Base-by-base conservation (phyloP, 768 basidiomycete species). In the Pleurotus djamor region DNA sequence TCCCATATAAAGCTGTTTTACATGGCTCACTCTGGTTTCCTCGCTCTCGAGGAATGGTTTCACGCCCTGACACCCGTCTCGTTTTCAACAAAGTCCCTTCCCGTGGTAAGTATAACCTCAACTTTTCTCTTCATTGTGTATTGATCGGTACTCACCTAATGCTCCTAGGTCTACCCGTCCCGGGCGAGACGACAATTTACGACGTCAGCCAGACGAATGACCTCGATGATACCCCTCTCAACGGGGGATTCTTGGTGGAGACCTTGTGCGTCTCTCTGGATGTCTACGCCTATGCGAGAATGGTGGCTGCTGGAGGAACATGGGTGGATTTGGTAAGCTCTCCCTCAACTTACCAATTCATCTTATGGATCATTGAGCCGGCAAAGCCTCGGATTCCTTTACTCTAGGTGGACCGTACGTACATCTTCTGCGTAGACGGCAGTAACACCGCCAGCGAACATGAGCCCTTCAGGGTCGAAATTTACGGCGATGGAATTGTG, bases 211-310 rank as follows among this genome's bases (percentile, higher is more conserved):
- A 76, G 57, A 77, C 71, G 0, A 85, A 86, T 63, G 84, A 86
- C 62, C 63, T 78, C 21, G 80, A 83, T 14, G 76, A 64, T 33
- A 76, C 75, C 0, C 66, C 76, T 1, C 66, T 83, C 43, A 67
- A 81, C 16, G 79, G 80, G 0, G 80, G 81, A 0, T 64, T 83
- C 57, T 64, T 87, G 6, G 48, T 84, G 63, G 86, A 85, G 67
- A 76, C 75, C 0, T 73, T 86, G 13, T 74, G 74, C 1, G 64
- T 81, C 4, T 77, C 78, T 0, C 64, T 80, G 41, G 79, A 81
- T 59, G 77, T 79, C 1, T 79, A 79, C 64, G 61, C 79, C 68
- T 61, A 76, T 16, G 68, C 68, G 54, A 65, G 66, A 36, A 81
- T 85, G 82, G 65, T 74, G 45, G 43, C 54, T 21, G 5, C 54